Evolutionary conservation across 2,329 filamentous ascomycete genomes (phyloP).

Genomic region (Aureobasidium sp.): DNA sequence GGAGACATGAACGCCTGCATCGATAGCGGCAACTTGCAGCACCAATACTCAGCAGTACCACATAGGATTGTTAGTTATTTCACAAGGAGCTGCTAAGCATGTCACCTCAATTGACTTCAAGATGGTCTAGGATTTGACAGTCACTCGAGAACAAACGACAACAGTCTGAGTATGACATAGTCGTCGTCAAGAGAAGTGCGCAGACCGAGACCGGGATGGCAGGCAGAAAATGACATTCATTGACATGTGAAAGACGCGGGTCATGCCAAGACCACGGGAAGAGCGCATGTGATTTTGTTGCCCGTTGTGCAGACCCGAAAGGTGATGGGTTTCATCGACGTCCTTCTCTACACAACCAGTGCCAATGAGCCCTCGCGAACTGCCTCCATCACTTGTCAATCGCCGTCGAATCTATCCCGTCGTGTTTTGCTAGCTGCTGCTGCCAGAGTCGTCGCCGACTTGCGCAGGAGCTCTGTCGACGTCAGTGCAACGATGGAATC

Average conservation of each 20-base stretch:
- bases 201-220: too few species aligned
- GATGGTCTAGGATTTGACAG: neutral
- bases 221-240: neutral
- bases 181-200: neutral
- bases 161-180: neutral
- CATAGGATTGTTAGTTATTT: neutral
- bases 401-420: neutral
- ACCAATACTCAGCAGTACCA: neutral
- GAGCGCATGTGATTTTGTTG: conserved; percentile 8
- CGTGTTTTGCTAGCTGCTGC: neutral
- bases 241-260: conserved; percentile 4
- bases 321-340: conserved; percentile 3
- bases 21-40: neutral
- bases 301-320: conserved; percentile 3
- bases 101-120: too few species aligned
- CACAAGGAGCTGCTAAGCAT: neutral
- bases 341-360: neutral
- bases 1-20: neutral
- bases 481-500: conserved; percentile 20
- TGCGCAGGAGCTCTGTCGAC: conserved; percentile 4
- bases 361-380: neutral
- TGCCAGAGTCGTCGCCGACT: conserved; percentile 1
- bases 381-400: neutral
- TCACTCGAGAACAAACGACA: neutral
- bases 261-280: neutral